Conservation (phyloP, 306 rosid species). For the Gastrolobium bilobum region DNA sequence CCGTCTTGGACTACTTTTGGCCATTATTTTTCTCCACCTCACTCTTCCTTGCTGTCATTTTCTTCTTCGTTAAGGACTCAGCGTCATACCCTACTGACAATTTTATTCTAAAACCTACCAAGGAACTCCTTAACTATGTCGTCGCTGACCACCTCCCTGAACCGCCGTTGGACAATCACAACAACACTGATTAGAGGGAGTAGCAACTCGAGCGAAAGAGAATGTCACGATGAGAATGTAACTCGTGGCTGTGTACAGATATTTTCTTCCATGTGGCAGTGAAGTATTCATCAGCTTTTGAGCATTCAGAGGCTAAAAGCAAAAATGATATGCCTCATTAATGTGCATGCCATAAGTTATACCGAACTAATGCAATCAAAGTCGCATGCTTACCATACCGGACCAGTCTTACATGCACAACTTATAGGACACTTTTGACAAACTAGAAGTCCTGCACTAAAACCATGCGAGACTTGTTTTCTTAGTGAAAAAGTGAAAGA, state of each 20-base stretch:
- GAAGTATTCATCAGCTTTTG: no score
- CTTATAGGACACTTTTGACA: no score
- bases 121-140: slow-evolving; percentile 75
- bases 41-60: slow-evolving; percentile 65
- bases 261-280: no score
- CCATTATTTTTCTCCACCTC: slow-evolving; percentile 84
- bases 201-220: neutral
- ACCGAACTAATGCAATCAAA: no score
- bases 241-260: neutral
- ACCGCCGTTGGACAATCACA: slow-evolving; percentile 46
- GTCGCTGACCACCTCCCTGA: slow-evolving; percentile 61
- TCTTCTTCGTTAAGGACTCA: slow-evolving; percentile 58
- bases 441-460: no score
- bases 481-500: no score
- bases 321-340: no score
- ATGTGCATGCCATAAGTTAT: no score
- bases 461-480: no score
- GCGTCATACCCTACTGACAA: slow-evolving; percentile 44
- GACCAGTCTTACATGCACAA: no score
- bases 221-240: neutral
- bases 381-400: no score
- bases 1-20: slow-evolving; percentile 75
- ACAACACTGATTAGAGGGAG: slow-evolving; percentile 44
- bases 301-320: no score
- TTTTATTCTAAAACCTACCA: slow-evolving; percentile 49